A percentile compares a stretch with the other conserved stretches of the same genome.
Conservation (phyloP, 371 early-diverging fungal genomes). For the Lichtheimia hyalospora region DNA sequence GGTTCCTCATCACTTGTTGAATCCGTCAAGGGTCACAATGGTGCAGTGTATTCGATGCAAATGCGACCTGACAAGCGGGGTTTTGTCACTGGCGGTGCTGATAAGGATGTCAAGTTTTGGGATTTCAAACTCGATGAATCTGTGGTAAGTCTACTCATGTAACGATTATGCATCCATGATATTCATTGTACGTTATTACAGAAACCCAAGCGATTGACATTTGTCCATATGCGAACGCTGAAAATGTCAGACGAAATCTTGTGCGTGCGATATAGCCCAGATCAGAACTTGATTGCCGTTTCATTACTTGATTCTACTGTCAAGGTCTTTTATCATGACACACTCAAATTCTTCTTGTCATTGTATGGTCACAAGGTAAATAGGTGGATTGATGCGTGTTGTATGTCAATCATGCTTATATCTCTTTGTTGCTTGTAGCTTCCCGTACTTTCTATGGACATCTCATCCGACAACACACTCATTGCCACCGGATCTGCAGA, state of each 20-base stretch:
- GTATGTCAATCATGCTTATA: too few relatives aligned
- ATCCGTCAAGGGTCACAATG: slow-evolving; percentile 86
- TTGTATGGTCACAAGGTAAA: slow-evolving; percentile 91
- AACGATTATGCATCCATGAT: neutral
- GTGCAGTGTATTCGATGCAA: slow-evolving; percentile 84
- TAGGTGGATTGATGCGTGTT: neutral
- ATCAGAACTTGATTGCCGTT: slow-evolving; percentile 87
- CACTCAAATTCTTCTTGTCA: slow-evolving; percentile 93
- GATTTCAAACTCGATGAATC: slow-evolving; percentile 70
- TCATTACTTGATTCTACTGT: slow-evolving; percentile 92
- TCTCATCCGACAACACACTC: slow-evolving; percentile 88
- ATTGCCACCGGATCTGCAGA: slow-evolving; percentile 92
- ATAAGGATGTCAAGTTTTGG: slow-evolving; percentile 97
- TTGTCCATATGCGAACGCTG: slow-evolving; percentile 86
- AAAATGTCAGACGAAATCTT: slow-evolving; percentile 94
- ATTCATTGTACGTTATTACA: neutral
- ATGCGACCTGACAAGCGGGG: slow-evolving; percentile 89
- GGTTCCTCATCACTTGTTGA: slow-evolving; percentile 79
- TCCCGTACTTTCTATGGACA: slow-evolving; percentile 94
- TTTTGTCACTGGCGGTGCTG: slow-evolving; percentile 89
- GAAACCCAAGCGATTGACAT: slow-evolving; percentile 61
- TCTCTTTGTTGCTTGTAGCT: slow-evolving; percentile 30
- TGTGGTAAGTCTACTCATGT: neutral
- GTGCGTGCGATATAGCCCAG: slow-evolving; percentile 81
- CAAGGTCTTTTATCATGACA: slow-evolving; percentile 94